phyloP scores from a whole-genome alignment of 73 alveolate genomes.

The Paraurostyla sp. region DNA sequence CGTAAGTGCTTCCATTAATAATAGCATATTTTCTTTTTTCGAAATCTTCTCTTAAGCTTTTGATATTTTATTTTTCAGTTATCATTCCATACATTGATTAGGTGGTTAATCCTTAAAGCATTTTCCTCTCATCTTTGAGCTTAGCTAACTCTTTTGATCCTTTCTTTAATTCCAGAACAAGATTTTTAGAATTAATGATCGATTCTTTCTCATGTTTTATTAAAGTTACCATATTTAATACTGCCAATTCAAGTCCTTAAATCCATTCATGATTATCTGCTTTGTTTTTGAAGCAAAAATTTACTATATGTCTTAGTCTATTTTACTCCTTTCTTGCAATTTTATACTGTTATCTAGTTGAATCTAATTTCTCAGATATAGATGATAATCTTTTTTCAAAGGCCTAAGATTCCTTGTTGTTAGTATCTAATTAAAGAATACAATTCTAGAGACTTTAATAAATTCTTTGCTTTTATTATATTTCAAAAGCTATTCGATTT shows the following conservation, averaged over 20 bases:
- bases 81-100: conserved; percentile 36
- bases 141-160: conserved; percentile 1
- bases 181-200: not conserved
- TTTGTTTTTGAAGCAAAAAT: conserved; percentile 52
- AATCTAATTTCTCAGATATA: conserved; percentile 7
- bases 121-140: not conserved
- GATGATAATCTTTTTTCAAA: conserved; percentile 7
- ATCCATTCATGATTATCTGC: conserved; percentile 70
- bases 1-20: not conserved
- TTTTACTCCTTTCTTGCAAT: conserved; percentile 60
- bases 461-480: conserved; percentile 18
- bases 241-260: conserved; percentile 56
- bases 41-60: conserved; percentile 9
- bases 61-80: not conserved
- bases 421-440: conserved; percentile 11
- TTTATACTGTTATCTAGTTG: conserved; percentile 3
- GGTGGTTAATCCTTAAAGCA: not conserved
- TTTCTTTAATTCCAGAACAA: not conserved
- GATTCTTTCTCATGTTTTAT: conserved; percentile 50
- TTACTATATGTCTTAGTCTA: conserved; percentile 48
- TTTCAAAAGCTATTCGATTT: conserved; percentile 50
- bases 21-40: not conserved
- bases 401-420: conserved; percentile 40
- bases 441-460: not conserved
- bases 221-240: conserved; percentile 38